Evolutionary conservation across 164 flowering plant genomes (phyloP).

Genomic region (Warburgia ugandensis): DNA sequence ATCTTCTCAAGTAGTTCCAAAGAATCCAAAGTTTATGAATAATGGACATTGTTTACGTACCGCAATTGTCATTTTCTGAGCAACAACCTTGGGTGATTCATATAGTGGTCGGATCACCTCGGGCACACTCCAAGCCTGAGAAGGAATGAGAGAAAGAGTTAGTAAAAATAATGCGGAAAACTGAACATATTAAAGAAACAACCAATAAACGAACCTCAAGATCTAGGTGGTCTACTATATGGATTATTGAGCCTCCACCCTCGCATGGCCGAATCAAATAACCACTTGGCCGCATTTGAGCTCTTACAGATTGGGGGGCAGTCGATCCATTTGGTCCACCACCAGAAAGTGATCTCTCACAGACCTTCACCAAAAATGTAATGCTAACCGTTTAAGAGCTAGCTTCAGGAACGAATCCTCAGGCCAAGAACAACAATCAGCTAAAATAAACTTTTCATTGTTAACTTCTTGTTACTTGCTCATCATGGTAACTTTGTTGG

Average conservation of each 20-base stretch:
- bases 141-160: constrained; percentile 1
- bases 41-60: constrained; percentile 41
- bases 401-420: too few relatives aligned
- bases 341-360: constrained; percentile 88
- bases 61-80: constrained; percentile 89
- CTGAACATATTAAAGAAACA: neutral
- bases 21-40: too few relatives aligned
- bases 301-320: constrained; percentile 75
- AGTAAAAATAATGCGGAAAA: neutral
- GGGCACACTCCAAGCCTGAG: constrained; percentile 83
- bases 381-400: too few relatives aligned
- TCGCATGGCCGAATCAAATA: constrained; percentile 88
- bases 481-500: too few relatives aligned
- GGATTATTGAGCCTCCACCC: constrained; percentile 91
- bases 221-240: constrained; percentile 90
- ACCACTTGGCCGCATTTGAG: constrained; percentile 89
- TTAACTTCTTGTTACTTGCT: too few relatives aligned
- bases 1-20: too few relatives aligned
- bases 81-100: constrained; percentile 78
- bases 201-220: constrained; percentile 47
- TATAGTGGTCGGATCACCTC: constrained; percentile 90
- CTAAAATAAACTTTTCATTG: too few relatives aligned
- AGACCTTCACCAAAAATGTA: constrained; percentile 70
- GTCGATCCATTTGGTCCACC: constrained; percentile 64
- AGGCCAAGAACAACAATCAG: too few relatives aligned